phyloP scores from a whole-genome alignment of 305 asterid species.

The Ruellia speciosa region DNA sequence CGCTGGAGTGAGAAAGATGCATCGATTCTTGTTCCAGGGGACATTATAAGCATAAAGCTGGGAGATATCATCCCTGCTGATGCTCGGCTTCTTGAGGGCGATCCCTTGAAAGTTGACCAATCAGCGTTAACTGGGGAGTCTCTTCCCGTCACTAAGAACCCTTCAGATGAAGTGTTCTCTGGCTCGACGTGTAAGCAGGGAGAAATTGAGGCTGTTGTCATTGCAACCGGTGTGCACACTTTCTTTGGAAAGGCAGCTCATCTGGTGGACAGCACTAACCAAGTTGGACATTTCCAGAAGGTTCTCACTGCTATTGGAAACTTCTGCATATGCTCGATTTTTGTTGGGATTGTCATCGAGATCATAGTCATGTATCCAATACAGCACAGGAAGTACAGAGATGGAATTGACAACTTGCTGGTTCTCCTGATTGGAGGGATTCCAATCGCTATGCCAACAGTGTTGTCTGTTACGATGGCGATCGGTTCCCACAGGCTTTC shows the following conservation, averaged over 20 bases:
- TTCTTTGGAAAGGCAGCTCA: conserved; percentile 65
- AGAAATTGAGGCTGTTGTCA: conserved; percentile 47
- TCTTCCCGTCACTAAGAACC: conserved; percentile 45
- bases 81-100: conserved; percentile 52
- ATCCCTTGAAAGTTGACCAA: conserved; percentile 42
- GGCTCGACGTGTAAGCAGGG: conserved; percentile 57
- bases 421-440: conserved; percentile 49
- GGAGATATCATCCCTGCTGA: conserved; percentile 52
- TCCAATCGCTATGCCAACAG: conserved; percentile 53
- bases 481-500: conserved; percentile 51
- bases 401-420: conserved; percentile 42
- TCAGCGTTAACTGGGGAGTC: conserved; percentile 55
- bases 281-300: conserved; percentile 51
- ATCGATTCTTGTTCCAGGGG: conserved; percentile 42
- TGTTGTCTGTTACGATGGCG: conserved; percentile 49
- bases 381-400: conserved; percentile 45
- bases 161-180: conserved; percentile 49
- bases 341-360: conserved; percentile 44
- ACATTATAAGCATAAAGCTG: conserved; percentile 45
- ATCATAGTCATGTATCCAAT: conserved; percentile 52
- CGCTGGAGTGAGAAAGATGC: conserved; percentile 50
- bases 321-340: conserved; percentile 58
- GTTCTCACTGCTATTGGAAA: conserved; percentile 56
- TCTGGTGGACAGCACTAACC: conserved; percentile 55
- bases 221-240: conserved; percentile 53